Conservation (phyloP, 2,329 filamentous ascomycete genomes). For the Elsinoe perseae region DNA sequence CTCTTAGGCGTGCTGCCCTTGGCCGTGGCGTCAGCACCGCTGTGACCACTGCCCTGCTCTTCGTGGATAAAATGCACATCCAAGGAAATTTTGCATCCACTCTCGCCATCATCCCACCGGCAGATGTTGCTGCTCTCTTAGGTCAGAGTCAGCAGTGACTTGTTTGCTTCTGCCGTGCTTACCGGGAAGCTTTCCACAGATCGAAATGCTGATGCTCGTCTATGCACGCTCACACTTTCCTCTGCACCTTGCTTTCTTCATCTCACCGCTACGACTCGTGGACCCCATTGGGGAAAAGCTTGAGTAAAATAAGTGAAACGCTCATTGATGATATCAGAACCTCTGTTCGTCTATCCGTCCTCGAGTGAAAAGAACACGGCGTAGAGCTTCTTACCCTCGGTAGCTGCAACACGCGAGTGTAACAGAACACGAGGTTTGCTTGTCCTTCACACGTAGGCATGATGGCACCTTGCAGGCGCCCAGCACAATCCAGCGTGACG, state of each 20-base stretch:
- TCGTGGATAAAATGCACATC: background rate
- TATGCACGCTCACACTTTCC: background rate
- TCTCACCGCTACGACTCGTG: background rate
- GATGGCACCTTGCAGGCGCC: background rate
- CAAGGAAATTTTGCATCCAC: background rate
- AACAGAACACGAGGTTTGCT: slow-evolving; percentile 8
- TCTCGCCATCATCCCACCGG: background rate
- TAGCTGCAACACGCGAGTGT: slow-evolving; percentile 9
- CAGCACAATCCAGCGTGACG: background rate
- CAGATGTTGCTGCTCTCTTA: background rate
- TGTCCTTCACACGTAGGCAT: background rate
- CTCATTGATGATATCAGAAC: background rate
- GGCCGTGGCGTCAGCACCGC: background rate
- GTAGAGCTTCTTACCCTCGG: background rate
- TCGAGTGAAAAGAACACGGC: background rate
- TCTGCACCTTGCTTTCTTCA: slow-evolving; percentile 2
- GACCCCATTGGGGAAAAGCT: background rate
- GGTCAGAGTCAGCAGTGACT: background rate
- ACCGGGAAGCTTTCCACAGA: background rate
- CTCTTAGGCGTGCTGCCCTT: background rate
- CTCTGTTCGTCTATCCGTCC: background rate
- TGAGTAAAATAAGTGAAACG: slow-evolving; percentile 1
- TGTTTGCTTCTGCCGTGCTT: slow-evolving; percentile 9
- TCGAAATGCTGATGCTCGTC: background rate
- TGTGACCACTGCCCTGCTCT: background rate